Evolutionary conservation across 2,329 filamentous ascomycete species (phyloP).

Genomic region (Pestalotiopsis fici): DNA sequence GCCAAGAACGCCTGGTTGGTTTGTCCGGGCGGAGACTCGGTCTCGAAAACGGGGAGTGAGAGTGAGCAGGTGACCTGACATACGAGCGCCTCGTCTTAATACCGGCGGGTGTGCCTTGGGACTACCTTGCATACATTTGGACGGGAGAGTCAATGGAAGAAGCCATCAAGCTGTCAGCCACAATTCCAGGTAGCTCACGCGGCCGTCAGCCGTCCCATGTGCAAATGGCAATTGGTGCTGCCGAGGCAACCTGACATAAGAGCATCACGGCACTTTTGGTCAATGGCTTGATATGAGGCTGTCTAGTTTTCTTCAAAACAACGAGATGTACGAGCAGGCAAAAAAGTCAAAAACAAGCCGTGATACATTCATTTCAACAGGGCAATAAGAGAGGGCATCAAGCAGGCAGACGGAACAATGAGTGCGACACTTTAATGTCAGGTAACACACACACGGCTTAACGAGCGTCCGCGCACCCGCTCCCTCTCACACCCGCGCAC

Average conservation of each 20-base stretch:
- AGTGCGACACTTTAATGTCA: neutral
- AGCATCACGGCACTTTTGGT: neutral
- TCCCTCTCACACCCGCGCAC: neutral
- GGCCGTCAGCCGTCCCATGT: neutral
- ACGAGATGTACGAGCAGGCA: no score
- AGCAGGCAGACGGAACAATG: neutral
- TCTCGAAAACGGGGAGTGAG: neutral
- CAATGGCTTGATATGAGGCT: neutral
- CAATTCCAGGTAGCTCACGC: neutral
- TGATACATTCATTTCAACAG: neutral
- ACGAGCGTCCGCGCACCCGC: constrained; percentile 1
- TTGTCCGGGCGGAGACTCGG: neutral
- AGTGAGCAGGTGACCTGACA: neutral
- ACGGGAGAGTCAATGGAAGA: neutral
- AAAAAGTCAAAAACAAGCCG: no score
- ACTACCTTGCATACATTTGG: neutral
- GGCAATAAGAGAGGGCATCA: neutral
- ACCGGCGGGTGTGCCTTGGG: neutral
- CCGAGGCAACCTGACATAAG: neutral
- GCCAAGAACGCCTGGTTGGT: neutral
- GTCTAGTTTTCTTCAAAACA: neutral
- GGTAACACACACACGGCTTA: neutral
- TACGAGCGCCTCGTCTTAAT: neutral
- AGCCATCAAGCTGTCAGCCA: neutral
- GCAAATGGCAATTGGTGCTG: neutral